Percentiles rank a stretch among this genome's conserved stretches.
phyloP scores from a whole-genome alignment of 768 basidiomycete genomes.

The Boletus huronensis region DNA sequence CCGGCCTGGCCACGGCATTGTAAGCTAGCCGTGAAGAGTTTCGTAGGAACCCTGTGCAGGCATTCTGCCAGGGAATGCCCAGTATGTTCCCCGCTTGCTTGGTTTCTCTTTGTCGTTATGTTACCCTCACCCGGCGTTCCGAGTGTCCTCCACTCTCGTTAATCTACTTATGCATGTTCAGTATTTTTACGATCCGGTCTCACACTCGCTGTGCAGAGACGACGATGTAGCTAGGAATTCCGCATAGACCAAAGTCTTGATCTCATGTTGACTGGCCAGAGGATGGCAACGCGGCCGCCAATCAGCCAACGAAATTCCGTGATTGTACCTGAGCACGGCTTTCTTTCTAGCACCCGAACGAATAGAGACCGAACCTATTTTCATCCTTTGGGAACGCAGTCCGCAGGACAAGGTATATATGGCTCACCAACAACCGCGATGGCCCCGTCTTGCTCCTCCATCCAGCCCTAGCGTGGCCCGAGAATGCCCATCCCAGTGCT shows the following conservation, averaged over 20 bases:
- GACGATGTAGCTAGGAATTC: no score
- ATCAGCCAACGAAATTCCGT: neutral
- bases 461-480: neutral
- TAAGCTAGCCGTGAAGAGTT: constrained; percentile 6
- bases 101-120: constrained; percentile 5
- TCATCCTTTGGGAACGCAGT: neutral
- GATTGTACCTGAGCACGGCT: neutral
- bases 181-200: constrained; percentile 11
- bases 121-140: neutral
- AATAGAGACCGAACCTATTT: neutral
- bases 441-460: neutral
- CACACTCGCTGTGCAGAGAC: neutral
- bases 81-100: neutral
- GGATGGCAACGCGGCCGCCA: no score
- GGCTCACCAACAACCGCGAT: neutral
- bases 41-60: neutral
- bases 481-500: constrained; percentile 8
- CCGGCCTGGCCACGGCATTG: constrained; percentile 16
- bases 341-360: neutral
- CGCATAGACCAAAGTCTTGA: no score
- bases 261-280: neutral
- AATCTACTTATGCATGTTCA: constrained; percentile 6
- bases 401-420: constrained; percentile 9
- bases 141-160: constrained; percentile 8
- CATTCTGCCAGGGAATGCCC: neutral